Conservation (phyloP, 805 yeast genomes). For the Yamadazyma paraphyllophila region DNA sequence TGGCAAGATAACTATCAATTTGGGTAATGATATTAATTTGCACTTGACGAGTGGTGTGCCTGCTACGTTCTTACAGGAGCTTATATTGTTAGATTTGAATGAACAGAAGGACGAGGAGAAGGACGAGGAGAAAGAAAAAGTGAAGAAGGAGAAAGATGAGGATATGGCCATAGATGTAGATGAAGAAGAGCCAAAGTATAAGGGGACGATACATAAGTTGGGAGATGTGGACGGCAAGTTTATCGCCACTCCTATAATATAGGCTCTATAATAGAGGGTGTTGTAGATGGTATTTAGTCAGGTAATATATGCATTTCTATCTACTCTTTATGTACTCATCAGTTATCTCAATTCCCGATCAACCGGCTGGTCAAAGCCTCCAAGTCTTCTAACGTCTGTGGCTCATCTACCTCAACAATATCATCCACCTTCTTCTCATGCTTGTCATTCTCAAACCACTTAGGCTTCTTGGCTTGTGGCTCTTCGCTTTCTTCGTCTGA, state of each 20-base stretch:
- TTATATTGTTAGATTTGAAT: conserved; percentile 52
- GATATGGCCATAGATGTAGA: conserved; percentile 11
- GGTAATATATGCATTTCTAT: not conserved
- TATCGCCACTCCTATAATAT: conserved; percentile 23
- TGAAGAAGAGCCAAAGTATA: conserved; percentile 11
- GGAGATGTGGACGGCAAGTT: conserved; percentile 31
- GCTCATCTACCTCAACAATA: conserved; percentile 77
- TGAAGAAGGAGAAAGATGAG: conserved; percentile 14
- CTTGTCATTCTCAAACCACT: conserved; percentile 46
- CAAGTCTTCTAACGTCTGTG: conserved; percentile 88
- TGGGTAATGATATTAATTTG: conserved; percentile 64
- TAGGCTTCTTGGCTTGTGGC: conserved; percentile 42
- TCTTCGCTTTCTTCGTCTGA: conserved; percentile 33
- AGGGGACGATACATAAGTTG: conserved; percentile 26
- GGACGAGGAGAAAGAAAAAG: conserved; percentile 8
- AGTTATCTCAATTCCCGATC: conserved; percentile 19
- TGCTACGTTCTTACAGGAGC: conserved; percentile 69
- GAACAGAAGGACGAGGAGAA: conserved; percentile 25
- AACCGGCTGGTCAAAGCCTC: conserved; percentile 76
- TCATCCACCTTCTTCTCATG: conserved; percentile 21
- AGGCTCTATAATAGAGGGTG: not conserved
- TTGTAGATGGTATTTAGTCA: too few relatives aligned
- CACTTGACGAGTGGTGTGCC: conserved; percentile 73
- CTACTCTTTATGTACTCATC: not conserved
- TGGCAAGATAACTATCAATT: conserved; percentile 71